Conservation (phyloP, 1,284 basidiomycete species). For the Kalmanozyma brasiliensis region DNA sequence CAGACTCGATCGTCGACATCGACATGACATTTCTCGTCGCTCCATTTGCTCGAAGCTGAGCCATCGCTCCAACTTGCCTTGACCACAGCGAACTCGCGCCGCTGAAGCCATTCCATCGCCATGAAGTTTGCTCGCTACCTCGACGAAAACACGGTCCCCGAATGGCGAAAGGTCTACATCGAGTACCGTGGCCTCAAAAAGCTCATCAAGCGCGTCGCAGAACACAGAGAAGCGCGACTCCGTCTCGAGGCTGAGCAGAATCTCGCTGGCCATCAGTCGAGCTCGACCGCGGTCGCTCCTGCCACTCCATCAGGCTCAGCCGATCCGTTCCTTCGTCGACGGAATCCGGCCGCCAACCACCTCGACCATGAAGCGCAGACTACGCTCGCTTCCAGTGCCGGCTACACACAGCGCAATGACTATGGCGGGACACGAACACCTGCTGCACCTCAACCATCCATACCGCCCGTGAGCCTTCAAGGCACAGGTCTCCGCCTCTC, state of each 20-base stretch:
- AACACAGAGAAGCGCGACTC: slow-evolving; percentile 39
- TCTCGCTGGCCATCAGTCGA: slow-evolving; percentile 13
- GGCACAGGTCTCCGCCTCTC: slow-evolving; percentile 41
- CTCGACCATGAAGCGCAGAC: slow-evolving; percentile 8
- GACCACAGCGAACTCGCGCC: too few species aligned
- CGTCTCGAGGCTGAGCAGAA: slow-evolving; percentile 20
- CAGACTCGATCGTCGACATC: too few species aligned
- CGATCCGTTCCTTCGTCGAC: slow-evolving; percentile 21
- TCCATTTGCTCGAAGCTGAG: background rate
- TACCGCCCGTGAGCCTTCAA: slow-evolving; percentile 36
- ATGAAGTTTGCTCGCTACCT: slow-evolving; percentile 61
- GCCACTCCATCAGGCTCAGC: background rate
- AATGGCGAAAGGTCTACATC: slow-evolving; percentile 67
- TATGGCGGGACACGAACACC: slow-evolving; percentile 25
- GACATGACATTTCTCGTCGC: background rate
- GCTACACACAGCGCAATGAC: slow-evolving; percentile 26
- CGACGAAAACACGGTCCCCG: slow-evolving; percentile 62
- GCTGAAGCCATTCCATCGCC: background rate
- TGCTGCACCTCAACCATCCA: slow-evolving; percentile 4
- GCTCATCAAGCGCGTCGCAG: slow-evolving; percentile 66
- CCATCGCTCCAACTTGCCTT: too few species aligned
- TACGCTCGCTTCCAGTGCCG: slow-evolving; percentile 21
- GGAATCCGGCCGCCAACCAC: background rate
- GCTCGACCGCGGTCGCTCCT: slow-evolving; percentile 18
- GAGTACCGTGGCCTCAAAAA: slow-evolving; percentile 68